Evolutionary conservation across 805 yeast species (phyloP), one percentile per base, ranked within the genome.

Genomic region (Metschnikowia dekortorum): DNA sequence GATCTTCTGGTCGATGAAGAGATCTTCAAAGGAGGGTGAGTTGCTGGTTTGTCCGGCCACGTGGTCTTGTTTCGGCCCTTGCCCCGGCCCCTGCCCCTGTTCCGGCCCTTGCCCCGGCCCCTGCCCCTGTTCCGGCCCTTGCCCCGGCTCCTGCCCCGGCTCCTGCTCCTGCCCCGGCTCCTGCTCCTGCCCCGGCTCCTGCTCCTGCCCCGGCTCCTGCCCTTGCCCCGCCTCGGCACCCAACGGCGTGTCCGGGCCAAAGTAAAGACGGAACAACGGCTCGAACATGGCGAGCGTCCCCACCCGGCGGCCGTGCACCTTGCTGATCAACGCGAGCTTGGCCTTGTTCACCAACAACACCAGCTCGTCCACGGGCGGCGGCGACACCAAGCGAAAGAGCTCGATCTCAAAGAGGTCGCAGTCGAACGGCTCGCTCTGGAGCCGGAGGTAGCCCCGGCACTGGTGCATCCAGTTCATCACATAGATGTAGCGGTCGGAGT

Each of bases 401-500:
- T 84, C 89, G 57, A 82, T 82, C 58, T 84, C 89, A 52, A 83
- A 75, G 16, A 77, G 67, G 51, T 82, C 84, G 7, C 77, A 75
- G 57, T 83, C 85, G 55, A 83, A 80, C 10, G 71, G 70, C 48
- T 82, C 87, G 6, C 71, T 67, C 10, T 69, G 68, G 48, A 84
- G 62, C 55, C 73, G 79, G 34, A 83, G 62, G 44, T 73, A 71
- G 26, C 81, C 82, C 48, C 83, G 75, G 61, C 78, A 75, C 43
- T 74, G 68, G 53, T 74, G 74, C 29, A 83, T 61, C 88, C 88
- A 83, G 62, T 82, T 81, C 10, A 80, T 44, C n/a, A 63, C 67
- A 40, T 58, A 63, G 39, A 64, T 43, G 49, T 64, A 64, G 28
- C 52, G 47, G 52, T 49, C 50, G 34, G 54, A 52, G 29, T 55